These are phyloP conservation scores for Melocanna baccifera DNA, from an alignment of 176 grass and related monocot species.

Conservation along the genomic window DNA sequence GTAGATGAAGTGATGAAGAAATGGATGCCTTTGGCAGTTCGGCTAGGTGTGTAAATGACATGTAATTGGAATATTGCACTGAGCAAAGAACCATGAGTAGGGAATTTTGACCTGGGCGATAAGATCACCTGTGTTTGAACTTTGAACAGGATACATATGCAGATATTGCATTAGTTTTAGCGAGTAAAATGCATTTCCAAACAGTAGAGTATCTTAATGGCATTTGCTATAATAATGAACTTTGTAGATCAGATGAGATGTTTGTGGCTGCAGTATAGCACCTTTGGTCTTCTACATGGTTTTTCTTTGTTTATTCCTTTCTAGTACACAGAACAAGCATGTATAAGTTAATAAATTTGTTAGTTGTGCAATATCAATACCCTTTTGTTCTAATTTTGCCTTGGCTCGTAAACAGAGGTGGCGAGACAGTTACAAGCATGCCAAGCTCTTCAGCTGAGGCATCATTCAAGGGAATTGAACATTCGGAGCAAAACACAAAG, in stretches of 20 bases:
- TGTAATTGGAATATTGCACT: not conserved
- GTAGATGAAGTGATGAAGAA: not conserved
- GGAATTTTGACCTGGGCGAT: not conserved
- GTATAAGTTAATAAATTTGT: not conserved
- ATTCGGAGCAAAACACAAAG: constrained; percentile 50
- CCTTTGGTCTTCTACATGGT: not conserved
- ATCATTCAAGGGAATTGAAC: constrained; percentile 26
- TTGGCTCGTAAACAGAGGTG: constrained; percentile 24
- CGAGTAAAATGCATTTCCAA: not conserved
- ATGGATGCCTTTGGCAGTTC: not conserved
- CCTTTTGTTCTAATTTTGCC: constrained; percentile 2
- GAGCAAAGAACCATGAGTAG: not conserved
- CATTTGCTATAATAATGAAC: not conserved
- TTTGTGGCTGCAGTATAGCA: not conserved
- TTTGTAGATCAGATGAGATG: not conserved
- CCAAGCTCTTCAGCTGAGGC: constrained; percentile 29
- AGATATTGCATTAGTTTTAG: not conserved
- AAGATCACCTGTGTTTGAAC: not conserved
- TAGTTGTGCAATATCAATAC: not conserved
- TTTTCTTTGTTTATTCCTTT: not conserved
- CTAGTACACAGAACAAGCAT: constrained; percentile 2
- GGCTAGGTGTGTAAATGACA: not conserved
- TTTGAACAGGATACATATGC: not conserved
- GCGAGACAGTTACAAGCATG: not conserved
- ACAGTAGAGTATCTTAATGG: not conserved